These are phyloP conservation scores for Naganishia friedmannii DNA, from an alignment of 768 basidiomycete genomes.

Conservation along the genomic window DNA sequence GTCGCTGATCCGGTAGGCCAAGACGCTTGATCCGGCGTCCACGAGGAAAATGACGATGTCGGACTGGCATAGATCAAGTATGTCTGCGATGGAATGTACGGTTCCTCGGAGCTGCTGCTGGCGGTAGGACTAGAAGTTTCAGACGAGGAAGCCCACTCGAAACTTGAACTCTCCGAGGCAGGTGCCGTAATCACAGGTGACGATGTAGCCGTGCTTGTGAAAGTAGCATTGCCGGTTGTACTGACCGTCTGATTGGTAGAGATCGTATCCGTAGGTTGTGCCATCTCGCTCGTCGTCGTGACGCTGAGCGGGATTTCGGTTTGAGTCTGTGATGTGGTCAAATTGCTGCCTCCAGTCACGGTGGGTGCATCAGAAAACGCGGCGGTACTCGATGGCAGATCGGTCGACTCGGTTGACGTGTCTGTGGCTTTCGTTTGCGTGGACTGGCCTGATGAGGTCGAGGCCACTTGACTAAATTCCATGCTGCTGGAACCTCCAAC, in stretches of 20 bases:
- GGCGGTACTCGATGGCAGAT: not conserved
- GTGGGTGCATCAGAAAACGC: not conserved
- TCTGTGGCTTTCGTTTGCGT: not conserved
- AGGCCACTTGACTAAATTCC: not conserved
- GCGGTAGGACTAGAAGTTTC: slow-evolving; percentile 1
- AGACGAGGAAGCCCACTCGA: slow-evolving; percentile 10
- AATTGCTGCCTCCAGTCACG: not conserved
- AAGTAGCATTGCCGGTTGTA: not conserved
- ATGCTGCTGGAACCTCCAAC: not conserved
- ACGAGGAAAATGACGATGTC: slow-evolving; percentile 10
- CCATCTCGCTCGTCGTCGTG: not conserved
- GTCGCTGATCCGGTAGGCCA: slow-evolving; percentile 37
- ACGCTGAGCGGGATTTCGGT: not conserved
- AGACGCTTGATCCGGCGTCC: slow-evolving; percentile 32
- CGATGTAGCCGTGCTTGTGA: not conserved
- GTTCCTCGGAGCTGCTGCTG: slow-evolving; percentile 15
- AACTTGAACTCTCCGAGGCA: slow-evolving; percentile 8
- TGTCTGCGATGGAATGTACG: slow-evolving; percentile 25
- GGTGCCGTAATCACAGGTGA: not conserved
- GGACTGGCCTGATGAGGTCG: not conserved
- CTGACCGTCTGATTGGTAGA: not conserved
- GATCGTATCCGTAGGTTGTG: not conserved
- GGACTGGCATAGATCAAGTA: slow-evolving; percentile 22
- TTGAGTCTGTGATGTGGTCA: not conserved
- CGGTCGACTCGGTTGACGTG: not conserved